phyloP scores from a whole-genome alignment of 106 monocot species.

The Posidonia australis region DNA sequence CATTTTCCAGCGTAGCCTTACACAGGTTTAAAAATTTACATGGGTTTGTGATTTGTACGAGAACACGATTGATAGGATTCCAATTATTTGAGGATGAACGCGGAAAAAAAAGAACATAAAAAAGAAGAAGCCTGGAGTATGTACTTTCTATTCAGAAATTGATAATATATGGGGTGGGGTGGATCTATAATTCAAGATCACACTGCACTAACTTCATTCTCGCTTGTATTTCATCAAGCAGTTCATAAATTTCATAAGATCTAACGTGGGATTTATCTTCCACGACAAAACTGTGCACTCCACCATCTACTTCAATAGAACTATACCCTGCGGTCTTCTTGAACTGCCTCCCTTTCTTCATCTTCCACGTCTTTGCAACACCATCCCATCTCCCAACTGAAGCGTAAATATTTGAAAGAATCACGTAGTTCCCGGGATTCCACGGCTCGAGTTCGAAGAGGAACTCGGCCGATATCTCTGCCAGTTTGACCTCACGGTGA shows the following conservation, averaged over 20 bases:
- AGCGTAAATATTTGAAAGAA: constrained; percentile 67
- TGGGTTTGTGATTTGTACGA: too few species aligned
- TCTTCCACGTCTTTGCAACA: constrained; percentile 42
- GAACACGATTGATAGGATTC: too few species aligned
- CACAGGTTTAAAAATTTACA: too few species aligned
- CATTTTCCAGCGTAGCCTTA: too few species aligned
- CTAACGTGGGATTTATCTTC: constrained; percentile 59
- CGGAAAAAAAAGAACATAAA: too few species aligned
- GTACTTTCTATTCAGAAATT: too few species aligned
- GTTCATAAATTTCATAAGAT: constrained; percentile 31
- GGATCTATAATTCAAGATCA: not conserved
- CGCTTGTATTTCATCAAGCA: constrained; percentile 25
- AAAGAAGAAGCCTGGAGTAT: too few species aligned
- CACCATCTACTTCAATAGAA: constrained; percentile 38
- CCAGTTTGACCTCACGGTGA: constrained; percentile 44
- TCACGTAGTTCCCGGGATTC: constrained; percentile 62
- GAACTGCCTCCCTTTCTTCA: constrained; percentile 33
- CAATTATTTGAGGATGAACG: too few species aligned
- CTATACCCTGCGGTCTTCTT: constrained; percentile 59
- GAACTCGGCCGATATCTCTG: constrained; percentile 38
- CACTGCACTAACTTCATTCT: constrained; percentile 16
- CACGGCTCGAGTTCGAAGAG: constrained; percentile 54
- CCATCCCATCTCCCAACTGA: constrained; percentile 31
- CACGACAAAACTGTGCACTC: constrained; percentile 47
- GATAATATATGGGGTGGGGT: too few species aligned